A percentile compares a stretch with the other conserved stretches of the same genome.
Conservation (phyloP, 2,329 filamentous ascomycete genomes). For the Fusarium sp. region DNA sequence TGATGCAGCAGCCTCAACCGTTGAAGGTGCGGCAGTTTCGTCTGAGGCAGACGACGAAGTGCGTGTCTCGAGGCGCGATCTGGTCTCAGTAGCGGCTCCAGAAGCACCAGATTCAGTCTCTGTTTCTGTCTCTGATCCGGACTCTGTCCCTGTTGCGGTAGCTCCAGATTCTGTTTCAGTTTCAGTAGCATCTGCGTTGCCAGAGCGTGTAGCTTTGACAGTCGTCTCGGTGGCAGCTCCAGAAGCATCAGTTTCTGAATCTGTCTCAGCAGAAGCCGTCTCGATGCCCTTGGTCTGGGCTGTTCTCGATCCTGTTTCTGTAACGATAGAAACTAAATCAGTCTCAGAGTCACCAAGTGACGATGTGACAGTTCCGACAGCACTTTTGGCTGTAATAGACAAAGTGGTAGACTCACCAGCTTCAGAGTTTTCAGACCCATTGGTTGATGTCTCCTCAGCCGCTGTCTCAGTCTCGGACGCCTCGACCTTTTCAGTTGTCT, state of each 20-base stretch:
- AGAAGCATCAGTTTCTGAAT: neutral
- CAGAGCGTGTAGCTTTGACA: neutral
- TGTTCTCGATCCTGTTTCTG: constrained; percentile 20
- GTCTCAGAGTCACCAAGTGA: constrained; percentile 8
- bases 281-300: constrained; percentile 1
- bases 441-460: constrained; percentile 31
- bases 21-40: constrained; percentile 22
- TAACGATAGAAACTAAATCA: constrained; percentile 18
- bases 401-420: constrained; percentile 28
- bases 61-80: constrained; percentile 31
- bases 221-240: constrained; percentile 10
- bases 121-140: neutral
- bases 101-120: neutral
- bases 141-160: neutral
- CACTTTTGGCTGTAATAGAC: neutral
- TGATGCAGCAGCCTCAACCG: constrained; percentile 31
- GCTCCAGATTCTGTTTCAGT: neutral
- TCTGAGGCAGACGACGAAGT: constrained; percentile 20
- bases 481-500: constrained; percentile 1
- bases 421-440: constrained; percentile 27
- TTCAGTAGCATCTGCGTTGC: neutral
- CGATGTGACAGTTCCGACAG: neutral
- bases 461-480: constrained; percentile 18
- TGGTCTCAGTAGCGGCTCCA: neutral
- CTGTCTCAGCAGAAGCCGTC: neutral